Evolutionary conservation across 164 flowering plant species (phyloP), one percentile per base, ranked within the genome.

Genomic region (Saururus chinensis): DNA sequence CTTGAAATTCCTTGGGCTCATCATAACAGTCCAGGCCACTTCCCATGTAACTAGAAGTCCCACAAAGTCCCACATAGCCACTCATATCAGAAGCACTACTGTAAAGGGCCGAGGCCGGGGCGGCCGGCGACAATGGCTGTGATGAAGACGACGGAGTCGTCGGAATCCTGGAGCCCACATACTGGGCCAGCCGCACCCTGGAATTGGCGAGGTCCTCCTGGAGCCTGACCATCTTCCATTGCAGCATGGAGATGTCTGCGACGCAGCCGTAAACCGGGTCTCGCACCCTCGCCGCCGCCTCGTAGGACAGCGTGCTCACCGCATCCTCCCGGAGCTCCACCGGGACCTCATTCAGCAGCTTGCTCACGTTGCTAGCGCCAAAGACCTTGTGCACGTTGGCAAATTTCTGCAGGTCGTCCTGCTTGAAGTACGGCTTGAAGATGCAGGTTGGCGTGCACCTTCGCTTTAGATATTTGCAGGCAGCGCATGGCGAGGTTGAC

Each of bases 231-330:
- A 80, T 82, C 64, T 75, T 76, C 51, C 64, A 75, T 49, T 89
- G 88, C 63, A 89, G 53, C 20, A 81, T 22, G 51, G 88, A 87
- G 20, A 89, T 84, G 65, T 86, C 87, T 2, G 92, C 92, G 60
- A 85, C 81, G 74, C 96, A 89, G 23, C 96, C 96, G 42, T 84
- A 80, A 12, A 89, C 88, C 0, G 96, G 96, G 74, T 87, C 96
- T 17, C 76, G 70, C 1, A 89, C 80, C 71, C 96, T 73, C 0
- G 82, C 81, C 68, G 87, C 96, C 0, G 92, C 96, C 76, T 86
- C 96, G 25, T 77, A 89, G 0, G 79, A 85, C 8, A 89, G 73
- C 0, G 96, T 82, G 35, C 82, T 85, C 19, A 80, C 92, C 0
- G 93, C 66, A 60, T 86, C 96, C 21, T 79, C 82, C 0, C 96